Evolutionary conservation across 1,284 basidiomycete species (phyloP), one percentile per base, ranked within the genome.

Genomic region (Testicularia cyperi): DNA sequence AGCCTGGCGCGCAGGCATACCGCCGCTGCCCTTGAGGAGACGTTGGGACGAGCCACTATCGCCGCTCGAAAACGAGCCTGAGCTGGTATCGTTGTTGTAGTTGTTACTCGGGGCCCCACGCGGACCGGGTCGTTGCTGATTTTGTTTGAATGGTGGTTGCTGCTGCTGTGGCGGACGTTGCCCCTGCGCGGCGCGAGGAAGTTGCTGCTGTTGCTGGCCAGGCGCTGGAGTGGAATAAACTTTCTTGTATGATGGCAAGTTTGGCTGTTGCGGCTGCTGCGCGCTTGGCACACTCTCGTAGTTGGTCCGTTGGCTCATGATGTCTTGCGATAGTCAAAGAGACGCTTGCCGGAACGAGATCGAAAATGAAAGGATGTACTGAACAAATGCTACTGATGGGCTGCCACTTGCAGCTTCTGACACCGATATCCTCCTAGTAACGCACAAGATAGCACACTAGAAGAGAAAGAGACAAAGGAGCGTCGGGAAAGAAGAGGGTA

Each of bases 221-320:
- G 30, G 30, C 15, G 53, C 41, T 10, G 55, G 48, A 4, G 38
- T 44, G 19, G 47, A 53, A 1, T 44, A 38, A 34, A 53, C 56
- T 25, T 60, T 44, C 29, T 60, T 60, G 45, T 53, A 60, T 3
- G 56, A 45, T 2, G 44, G 56, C 56, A 60, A 23, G 28, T 34
- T 25, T 24, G 38, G 13, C 24, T 41, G 39, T 19, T 47, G 37
- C 26, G 21, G 33, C 16, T 29, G 43, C 18, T 39, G 39, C 16
- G 43, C 21, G 1, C 42, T 38, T 8, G 46, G 48, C 8, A 44
- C 41, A 34, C 44, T 53, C 36, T 33, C 40, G 23, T 52, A 53
- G 13, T 41, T 27, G 16, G 20, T 44, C 8, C 36, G 26, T 5
- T 35, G 34, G 39, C 55, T 58, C 55, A 53, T 53, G 23, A 12